Evolutionary conservation across 2,329 filamentous ascomycete genomes (phyloP).

Genomic region (Colletotrichum musae): DNA sequence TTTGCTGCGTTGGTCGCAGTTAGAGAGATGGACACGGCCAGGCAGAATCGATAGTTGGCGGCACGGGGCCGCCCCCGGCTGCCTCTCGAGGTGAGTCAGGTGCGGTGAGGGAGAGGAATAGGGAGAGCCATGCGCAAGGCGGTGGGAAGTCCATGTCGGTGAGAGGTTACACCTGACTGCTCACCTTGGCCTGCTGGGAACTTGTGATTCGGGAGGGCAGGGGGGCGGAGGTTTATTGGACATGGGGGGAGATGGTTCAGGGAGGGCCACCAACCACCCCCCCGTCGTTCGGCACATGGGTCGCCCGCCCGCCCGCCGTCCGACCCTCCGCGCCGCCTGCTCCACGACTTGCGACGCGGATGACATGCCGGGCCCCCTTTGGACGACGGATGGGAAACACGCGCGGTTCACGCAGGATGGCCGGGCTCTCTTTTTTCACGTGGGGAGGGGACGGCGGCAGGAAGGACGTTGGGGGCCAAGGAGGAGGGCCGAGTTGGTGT

Average conservation of each 20-base stretch:
- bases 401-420: background rate
- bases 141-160: conserved; percentile 27
- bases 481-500: background rate
- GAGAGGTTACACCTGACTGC: conserved; percentile 40
- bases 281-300: conserved; percentile 31
- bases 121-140: conserved; percentile 1
- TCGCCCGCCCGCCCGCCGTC: conserved; percentile 22
- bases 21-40: background rate
- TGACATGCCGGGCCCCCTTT: conserved; percentile 4
- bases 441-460: conserved; percentile 23
- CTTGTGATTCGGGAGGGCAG: background rate
- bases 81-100: conserved; percentile 5
- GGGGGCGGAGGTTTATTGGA: conserved; percentile 7
- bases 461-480: background rate
- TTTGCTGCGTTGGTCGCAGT: background rate
- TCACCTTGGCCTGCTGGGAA: conserved; percentile 30
- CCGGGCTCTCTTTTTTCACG: conserved; percentile 12
- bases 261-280: background rate
- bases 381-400: background rate
- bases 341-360: background rate
- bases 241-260: conserved; percentile 11
- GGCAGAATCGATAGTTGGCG: conserved; percentile 9
- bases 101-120: conserved; percentile 8
- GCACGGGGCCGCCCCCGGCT: background rate
- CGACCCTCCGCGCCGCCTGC: conserved; percentile 16